Percentiles rank a stretch among this genome's conserved stretches.
phyloP scores from a whole-genome alignment of 805 yeast genomes.

The Yarrowia alimentaria region DNA sequence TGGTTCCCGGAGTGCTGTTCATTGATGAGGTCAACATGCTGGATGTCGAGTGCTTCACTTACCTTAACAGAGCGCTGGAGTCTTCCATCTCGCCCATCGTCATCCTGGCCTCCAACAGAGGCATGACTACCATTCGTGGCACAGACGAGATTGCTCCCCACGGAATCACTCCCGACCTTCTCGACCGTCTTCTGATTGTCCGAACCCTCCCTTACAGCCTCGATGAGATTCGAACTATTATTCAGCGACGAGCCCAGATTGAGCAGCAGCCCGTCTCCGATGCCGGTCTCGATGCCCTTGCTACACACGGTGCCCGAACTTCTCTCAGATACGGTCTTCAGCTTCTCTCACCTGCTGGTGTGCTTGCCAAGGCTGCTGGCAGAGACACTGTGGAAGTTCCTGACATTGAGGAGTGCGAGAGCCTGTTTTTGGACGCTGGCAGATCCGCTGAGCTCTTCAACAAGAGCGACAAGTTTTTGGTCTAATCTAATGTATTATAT shows the following conservation, averaged over 20 bases:
- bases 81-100: conserved; percentile 91
- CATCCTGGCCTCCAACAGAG: conserved; percentile 93
- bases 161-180: conserved; percentile 92
- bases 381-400: conserved; percentile 63
- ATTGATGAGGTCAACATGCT: conserved; percentile 99
- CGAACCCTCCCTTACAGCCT: conserved; percentile 85
- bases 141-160: conserved; percentile 83
- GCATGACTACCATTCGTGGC: conserved; percentile 87
- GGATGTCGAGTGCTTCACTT: conserved; percentile 95
- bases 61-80: conserved; percentile 89
- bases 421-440: conserved; percentile 79
- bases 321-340: conserved; percentile 92
- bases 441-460: conserved; percentile 41
- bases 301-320: conserved; percentile 69
- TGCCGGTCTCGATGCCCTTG: conserved; percentile 73
- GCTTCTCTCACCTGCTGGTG: conserved; percentile 84
- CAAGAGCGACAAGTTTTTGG: conserved; percentile 16
- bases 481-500: too few species aligned
- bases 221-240: conserved; percentile 78
- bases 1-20: conserved; percentile 95
- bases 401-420: conserved; percentile 82
- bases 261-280: conserved; percentile 66
- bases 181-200: conserved; percentile 87
- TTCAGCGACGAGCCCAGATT: conserved; percentile 74
- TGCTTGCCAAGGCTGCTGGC: conserved; percentile 70